Base-by-base conservation (phyloP, 805 yeast genomes). In the Saccharomycopsis sp. region DNA sequence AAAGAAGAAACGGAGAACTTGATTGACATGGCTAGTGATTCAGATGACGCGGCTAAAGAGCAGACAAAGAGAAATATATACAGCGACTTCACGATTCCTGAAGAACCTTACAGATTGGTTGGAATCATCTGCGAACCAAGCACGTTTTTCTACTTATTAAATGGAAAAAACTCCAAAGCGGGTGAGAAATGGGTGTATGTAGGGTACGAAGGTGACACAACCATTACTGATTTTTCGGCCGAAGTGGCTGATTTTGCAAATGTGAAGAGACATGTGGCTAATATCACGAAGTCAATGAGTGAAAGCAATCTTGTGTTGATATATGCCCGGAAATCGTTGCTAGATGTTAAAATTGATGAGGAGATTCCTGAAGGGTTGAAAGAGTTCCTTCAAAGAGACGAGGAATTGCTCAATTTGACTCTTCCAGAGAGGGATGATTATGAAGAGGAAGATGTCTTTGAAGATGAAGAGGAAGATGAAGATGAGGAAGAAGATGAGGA, bases 391-490 rank as follows among this genome's bases (percentile, higher is more conserved):
- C 35, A 41, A 12, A 38, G 51, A 44, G 60, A 58, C 24, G 52
- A 55, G 24, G 53, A 42, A 19, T 44, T 19, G 12, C 22, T 44
- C 5, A 17, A 44, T 44, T 12, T 44, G 22, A 17, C 49, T 29
- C 38, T 29, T 29, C 38, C 5, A 7, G 9, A 44, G 22, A 24
- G 17, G 19, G 55, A 50, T 42, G 22, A 29, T 25, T 61, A 52
- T 54, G 64, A 59, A 35, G 57, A 49, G 1, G 55, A 60, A 12
- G 56, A 58, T 17, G 65, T 63, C 3, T 63, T 54, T 7, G 64
- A 47, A 20, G 65, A 62, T 12, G 58, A 59, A 15, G 64, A 59
- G 9, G 59, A 58, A 9, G 58, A 41, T 34, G 67, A 61, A 14
- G 66, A 60, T 29, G 38, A 29, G 17, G 61, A 29, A n/a, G n/a